Conservation (phyloP, 2,329 filamentous ascomycete genomes). For the Mycosphaerelloides madeirae region DNA sequence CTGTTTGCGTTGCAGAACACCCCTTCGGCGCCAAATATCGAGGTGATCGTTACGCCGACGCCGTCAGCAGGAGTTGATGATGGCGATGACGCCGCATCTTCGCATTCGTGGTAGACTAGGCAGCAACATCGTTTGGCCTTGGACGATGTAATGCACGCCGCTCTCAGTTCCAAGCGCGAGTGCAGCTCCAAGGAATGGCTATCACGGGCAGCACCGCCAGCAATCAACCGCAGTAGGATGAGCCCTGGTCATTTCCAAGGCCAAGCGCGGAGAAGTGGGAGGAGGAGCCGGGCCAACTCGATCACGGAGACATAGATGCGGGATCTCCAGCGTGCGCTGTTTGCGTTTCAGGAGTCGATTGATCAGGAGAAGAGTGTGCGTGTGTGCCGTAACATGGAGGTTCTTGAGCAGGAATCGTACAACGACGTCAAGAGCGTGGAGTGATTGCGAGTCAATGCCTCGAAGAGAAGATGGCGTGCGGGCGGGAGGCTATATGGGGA, state of each 20-base stretch:
- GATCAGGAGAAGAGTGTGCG: not conserved
- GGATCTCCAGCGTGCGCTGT: conserved; percentile 1
- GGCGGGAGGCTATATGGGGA: not conserved
- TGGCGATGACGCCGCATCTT: not conserved
- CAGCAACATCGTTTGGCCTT: conserved; percentile 3
- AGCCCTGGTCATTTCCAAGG: not conserved
- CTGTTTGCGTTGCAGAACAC: not conserved
- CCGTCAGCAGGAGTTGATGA: not conserved
- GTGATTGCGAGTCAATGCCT: not conserved
- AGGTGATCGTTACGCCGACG: conserved; percentile 1
- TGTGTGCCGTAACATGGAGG: not conserved
- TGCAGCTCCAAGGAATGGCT: conserved; percentile 2
- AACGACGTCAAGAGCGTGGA: not conserved
- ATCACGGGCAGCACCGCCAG: conserved; percentile 1
- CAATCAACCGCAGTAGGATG: conserved; percentile 1
- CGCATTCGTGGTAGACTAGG: conserved; percentile 2
- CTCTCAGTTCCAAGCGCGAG: conserved; percentile 1
- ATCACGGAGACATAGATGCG: conserved; percentile 3
- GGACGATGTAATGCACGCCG: not conserved
- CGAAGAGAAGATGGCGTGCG: not conserved
- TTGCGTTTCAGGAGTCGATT: not conserved
- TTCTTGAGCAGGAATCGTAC: not conserved
- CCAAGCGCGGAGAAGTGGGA: not conserved
- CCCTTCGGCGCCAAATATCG: not conserved
- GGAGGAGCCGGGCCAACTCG: conserved; percentile 7